Evolutionary conservation across 108 stramenopile genomes (phyloP).

Genomic region (Nitzschia palea): DNA sequence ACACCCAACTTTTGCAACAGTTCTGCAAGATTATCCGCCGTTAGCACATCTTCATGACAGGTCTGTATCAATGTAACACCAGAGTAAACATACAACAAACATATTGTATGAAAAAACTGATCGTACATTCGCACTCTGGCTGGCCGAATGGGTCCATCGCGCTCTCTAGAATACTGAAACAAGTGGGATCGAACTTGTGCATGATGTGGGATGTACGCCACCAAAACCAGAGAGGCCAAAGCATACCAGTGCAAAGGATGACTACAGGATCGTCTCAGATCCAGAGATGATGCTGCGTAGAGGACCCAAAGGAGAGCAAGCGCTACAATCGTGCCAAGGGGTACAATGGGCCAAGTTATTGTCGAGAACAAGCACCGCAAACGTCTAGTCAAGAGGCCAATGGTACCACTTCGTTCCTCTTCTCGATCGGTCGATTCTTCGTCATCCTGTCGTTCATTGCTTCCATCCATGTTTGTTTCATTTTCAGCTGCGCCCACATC

Average conservation of each 20-base stretch:
- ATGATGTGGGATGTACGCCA: slow-evolving; percentile 60
- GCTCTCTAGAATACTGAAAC: slow-evolving; percentile 56
- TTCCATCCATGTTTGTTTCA: background rate
- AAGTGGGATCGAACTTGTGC: slow-evolving; percentile 38
- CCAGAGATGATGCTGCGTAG: slow-evolving; percentile 47
- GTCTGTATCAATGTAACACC: slow-evolving; percentile 58
- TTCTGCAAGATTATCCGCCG: slow-evolving; percentile 12
- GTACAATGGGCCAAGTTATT: slow-evolving; percentile 64
- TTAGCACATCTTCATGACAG: slow-evolving; percentile 46
- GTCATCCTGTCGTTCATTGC: slow-evolving; percentile 10
- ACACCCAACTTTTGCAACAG: slow-evolving; percentile 1
- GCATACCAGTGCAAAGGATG: slow-evolving; percentile 60
- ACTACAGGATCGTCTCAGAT: slow-evolving; percentile 45
- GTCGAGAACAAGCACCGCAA: slow-evolving; percentile 57
- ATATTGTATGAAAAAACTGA: slow-evolving; percentile 60
- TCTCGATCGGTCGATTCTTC: slow-evolving; percentile 1
- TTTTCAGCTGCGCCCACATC: background rate
- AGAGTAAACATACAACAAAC: slow-evolving; percentile 54
- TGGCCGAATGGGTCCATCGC: slow-evolving; percentile 63
- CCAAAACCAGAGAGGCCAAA: slow-evolving; percentile 31
- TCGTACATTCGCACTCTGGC: slow-evolving; percentile 57
- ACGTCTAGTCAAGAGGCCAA: slow-evolving; percentile 42
- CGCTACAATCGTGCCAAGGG: slow-evolving; percentile 47
- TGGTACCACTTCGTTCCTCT: slow-evolving; percentile 18
- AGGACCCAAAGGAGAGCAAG: slow-evolving; percentile 53